Conservation (phyloP, 83 land plant species). For the Larix sibirica region DNA sequence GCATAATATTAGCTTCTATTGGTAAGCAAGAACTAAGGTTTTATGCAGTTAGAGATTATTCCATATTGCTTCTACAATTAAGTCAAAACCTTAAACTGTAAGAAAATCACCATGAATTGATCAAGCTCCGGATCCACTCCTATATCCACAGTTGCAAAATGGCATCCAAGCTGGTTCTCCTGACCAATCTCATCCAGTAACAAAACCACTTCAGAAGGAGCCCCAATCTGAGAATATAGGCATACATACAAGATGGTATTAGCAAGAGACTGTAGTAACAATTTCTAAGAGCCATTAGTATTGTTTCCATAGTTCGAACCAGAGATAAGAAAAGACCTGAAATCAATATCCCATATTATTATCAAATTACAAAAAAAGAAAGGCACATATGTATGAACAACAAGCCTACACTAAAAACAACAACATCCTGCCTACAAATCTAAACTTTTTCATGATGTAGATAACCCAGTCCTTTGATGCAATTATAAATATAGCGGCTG, state of each 20-base stretch:
- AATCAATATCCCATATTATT: too few species aligned
- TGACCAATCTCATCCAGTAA: constrained; percentile 34
- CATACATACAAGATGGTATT: too few species aligned
- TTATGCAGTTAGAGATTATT: too few species aligned
- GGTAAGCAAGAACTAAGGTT: too few species aligned
- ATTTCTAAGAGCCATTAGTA: too few species aligned
- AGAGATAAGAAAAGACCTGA: too few species aligned
- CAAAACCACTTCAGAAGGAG: constrained; percentile 52
- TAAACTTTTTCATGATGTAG: not conserved
- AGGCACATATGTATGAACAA: not conserved
- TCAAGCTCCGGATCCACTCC: constrained; percentile 74
- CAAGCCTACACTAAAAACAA: not conserved
- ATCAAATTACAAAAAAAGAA: not conserved
- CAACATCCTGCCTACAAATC: not conserved
- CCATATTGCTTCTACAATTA: too few species aligned
- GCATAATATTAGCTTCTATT: too few species aligned
- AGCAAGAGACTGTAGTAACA: too few species aligned
- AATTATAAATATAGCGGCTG: too few species aligned
- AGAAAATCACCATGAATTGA: constrained; percentile 60
- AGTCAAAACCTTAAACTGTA: not conserved
- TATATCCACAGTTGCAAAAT: not conserved
- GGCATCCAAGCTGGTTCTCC: not conserved
- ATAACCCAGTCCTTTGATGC: too few species aligned
- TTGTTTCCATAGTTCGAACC: too few species aligned
- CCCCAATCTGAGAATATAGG: constrained; percentile 43